A percentile compares a stretch with the other conserved stretches of the same genome.
These are phyloP conservation scores for Fusarium equiseti DNA, from an alignment of 2,329 filamentous ascomycete genomes.

Conservation along the genomic window DNA sequence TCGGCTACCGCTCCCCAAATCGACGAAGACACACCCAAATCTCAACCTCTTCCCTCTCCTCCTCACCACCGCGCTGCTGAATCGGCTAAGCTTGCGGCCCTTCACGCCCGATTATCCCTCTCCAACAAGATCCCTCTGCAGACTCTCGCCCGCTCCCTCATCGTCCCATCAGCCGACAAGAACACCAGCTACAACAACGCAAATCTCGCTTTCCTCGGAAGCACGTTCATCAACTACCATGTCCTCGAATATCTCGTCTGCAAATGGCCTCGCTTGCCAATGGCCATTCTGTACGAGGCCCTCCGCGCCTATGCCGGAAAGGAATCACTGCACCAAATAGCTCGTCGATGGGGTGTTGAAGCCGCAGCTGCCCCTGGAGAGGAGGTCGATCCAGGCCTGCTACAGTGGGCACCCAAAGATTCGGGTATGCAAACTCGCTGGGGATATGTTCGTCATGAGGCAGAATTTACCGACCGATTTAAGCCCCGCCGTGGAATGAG, in stretches of 20 bases:
- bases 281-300: conserved; percentile 86
- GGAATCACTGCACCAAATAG: conserved; percentile 78
- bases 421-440: conserved; percentile 61
- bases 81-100: conserved; percentile 91
- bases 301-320: conserved; percentile 86
- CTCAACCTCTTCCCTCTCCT: conserved; percentile 73
- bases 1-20: conserved; percentile 43
- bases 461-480: conserved; percentile 55
- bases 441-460: conserved; percentile 66
- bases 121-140: conserved; percentile 84
- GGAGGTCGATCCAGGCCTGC: conserved; percentile 90
- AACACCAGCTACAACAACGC: conserved; percentile 89
- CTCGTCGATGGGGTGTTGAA: conserved; percentile 92
- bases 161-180: conserved; percentile 86
- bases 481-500: conserved; percentile 75
- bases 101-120: conserved; percentile 89
- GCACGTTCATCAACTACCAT: conserved; percentile 88
- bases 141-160: conserved; percentile 85
- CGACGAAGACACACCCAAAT: conserved; percentile 42
- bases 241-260: conserved; percentile 88
- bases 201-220: conserved; percentile 83
- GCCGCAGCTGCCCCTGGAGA: conserved; percentile 85
- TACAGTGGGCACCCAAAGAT: conserved; percentile 77
- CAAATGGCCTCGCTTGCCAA: conserved; percentile 90
- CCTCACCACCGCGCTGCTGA: conserved; percentile 72